Evolutionary conservation across 345 rosid genomes (phyloP), one percentile per base, ranked within the genome.

Genomic region (Aethionema arabicum): DNA sequence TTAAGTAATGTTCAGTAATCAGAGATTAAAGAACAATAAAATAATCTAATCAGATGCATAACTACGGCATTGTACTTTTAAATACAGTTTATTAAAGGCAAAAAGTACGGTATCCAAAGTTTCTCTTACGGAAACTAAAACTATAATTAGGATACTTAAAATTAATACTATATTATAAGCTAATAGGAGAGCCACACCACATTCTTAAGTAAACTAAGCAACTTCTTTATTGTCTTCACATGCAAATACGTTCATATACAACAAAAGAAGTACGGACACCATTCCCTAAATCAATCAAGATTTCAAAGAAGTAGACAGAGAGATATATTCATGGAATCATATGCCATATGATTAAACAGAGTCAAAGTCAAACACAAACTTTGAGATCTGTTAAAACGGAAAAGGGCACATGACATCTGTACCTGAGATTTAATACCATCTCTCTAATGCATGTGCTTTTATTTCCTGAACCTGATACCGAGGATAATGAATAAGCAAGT

Each of bases 71-170:
- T 46, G 72, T 73, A 68, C 73, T 63, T 31, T 10, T 49, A 52
- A 59, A 42, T 53, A 60, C 59, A 30, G 31, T 55, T 68, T 53
- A 32, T 53, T 53, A 61, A 68, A 43, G 9, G 33, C 3, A 33
- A 56, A 29, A 42, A 9, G 72, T 59, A 72, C 66, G 40, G 75
- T 48, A 63, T 76, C 80, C 77, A 44, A 69, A 68, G 74, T 52
- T 60, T 29, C 36, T 74, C 55, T 60, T 36, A 69, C 48, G 55
- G 68, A 69, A 52, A 64, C 53, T 42, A 51, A n/a, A 40, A 14
- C 21, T 59, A 9, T 42, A 50, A 50, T 41, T 45, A 41, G 12
- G 35, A 58, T 14, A 32, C 46, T 38, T 54, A 1, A 21, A 21
- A 8, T 66, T 16, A 67, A 42, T 50, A 76, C 61, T n/a, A n/a